Evolutionary conservation across 2,329 filamentous ascomycete species (phyloP), one percentile per base, ranked within the genome.

Genomic region (Lachnellula suecica): DNA sequence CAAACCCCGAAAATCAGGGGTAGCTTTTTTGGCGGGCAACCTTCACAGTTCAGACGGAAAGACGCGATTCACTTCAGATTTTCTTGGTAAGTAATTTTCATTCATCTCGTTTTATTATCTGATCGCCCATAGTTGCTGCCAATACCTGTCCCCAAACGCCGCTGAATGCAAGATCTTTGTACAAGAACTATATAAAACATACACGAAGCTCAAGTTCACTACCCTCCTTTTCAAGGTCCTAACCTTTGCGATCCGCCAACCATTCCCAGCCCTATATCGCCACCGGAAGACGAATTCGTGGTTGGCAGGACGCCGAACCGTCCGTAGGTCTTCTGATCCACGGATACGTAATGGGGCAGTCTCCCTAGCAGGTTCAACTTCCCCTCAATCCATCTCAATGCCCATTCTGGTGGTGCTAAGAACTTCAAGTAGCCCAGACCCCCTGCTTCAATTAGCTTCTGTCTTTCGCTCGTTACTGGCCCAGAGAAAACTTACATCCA

Each of bases 301-400:
- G 83, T 79, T 2, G 92, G 93, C 51, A 97, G 74, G 13, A 97
- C 88, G 2, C 93, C 93, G 64, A 96, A 97, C 48, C 93, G 81
- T 7, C 93, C 93, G 65, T 93, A 96, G 5, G 90, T 96, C 78
- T 96, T 97, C 71, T 96, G 92, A 66, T 97, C 93, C 15, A 97
- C 86, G 51, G 89, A 95, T 44, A 97, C 88, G 65, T 96, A 97
- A 71, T 96, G 90, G 41, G 93, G 93, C 23, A 97, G 73, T 53
- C 91, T 80, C 19, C 85, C 89, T 20, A 96, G 77, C 9, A 97
- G 78, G 66, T 96, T 94, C 54, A 97, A 74, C 68, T 93, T 95
- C 17, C 82, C 83, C 72, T 99, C 94, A 50, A 97, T 79, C 85
- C 88, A 97, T 59, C 91, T 82, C 51, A 97, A 76, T 24, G 88